phyloP scores from a whole-genome alignment of 768 basidiomycete species.

The Pleurotus ostreatus region DNA sequence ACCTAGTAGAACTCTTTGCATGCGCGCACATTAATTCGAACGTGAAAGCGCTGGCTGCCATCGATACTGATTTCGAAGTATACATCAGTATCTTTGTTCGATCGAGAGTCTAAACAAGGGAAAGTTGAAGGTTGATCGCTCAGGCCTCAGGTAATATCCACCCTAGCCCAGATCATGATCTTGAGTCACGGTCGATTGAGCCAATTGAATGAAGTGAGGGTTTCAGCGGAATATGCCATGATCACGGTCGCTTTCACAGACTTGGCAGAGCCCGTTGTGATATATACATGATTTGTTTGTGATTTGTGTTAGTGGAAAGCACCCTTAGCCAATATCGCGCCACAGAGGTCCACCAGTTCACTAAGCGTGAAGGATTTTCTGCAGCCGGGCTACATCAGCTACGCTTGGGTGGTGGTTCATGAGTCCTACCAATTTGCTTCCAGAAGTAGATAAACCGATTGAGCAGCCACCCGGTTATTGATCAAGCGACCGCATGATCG shows the following conservation, averaged over 20 bases:
- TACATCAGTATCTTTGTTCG: neutral
- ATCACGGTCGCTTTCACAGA: neutral
- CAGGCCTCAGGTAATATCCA: conserved; percentile 11
- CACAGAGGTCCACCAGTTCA: conserved; percentile 1
- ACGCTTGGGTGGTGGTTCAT: neutral
- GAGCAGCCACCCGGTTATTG: too few relatives aligned
- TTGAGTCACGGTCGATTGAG: conserved; percentile 8
- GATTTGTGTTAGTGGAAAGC: neutral
- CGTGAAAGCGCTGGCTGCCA: conserved; percentile 14
- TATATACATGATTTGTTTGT: neutral
- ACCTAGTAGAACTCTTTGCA: conserved; percentile 14
- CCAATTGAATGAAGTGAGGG: neutral
- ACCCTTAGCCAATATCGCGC: conserved; percentile 1
- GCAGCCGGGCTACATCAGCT: neutral
- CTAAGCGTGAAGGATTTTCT: neutral
- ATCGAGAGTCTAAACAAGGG: conserved; percentile 9
- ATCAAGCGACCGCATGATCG: too few relatives aligned
- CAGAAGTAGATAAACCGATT: too few relatives aligned
- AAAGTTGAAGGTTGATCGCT: too few relatives aligned
- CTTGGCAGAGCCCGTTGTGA: too few relatives aligned
- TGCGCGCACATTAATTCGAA: conserved; percentile 26
- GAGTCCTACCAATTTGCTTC: too few relatives aligned
- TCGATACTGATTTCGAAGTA: conserved; percentile 7
- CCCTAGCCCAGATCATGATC: conserved; percentile 30
- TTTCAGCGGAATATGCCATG: neutral